Evolutionary conservation across 2,329 filamentous ascomycete genomes (phyloP), one percentile per base, ranked within the genome.

Genomic region (Monosporascus sp.): DNA sequence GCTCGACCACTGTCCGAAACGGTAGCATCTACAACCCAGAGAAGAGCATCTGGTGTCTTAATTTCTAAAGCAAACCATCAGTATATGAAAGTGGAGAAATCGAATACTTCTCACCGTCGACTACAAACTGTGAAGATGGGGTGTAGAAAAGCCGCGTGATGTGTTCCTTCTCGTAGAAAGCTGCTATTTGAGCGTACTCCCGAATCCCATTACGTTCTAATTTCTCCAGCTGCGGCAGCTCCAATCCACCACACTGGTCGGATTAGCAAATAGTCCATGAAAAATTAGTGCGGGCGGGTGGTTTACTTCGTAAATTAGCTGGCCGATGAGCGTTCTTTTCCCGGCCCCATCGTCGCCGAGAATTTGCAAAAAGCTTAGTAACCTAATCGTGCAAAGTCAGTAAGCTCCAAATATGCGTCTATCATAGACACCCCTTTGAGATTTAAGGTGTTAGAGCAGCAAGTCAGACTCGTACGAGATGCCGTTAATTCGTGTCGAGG

Each of bases 1-100:
- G 26, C n/a, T 8, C 20, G 26, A 38, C 51, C 44, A 7, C 22
- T 7, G n/a, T 49, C 51, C 15, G 46, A 7, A 14, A 18, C 24
- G 40, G 37, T 52, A 3, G 46, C 51, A 43, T 52, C 51, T 8
- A 52, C 51, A 22, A 52, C 51, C 51, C 51, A 52, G 46, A 44
- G 37, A 2, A 35, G 35, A 15, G 35, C 37, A 26, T 52, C 51
- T 14, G 51, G 51, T 26, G 37, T 28, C 15, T 52, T 3, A 9
- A 26, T 49, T 49, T 24, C 51, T 51, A 17, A 20, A 41, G 7
- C 7, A 48, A 24, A 24, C 43, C 20, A 46, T 46, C 20, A 46
- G 43, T 24, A 20, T 15, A 9, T 20, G 28, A 20, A 46, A 15
- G 20, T 8, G 22, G 8, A 20, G 6, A 20, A 26, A 8, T 20